Base-by-base conservation (phyloP, 1,139 yeast genomes). In the Dujonia santamariae region DNA sequence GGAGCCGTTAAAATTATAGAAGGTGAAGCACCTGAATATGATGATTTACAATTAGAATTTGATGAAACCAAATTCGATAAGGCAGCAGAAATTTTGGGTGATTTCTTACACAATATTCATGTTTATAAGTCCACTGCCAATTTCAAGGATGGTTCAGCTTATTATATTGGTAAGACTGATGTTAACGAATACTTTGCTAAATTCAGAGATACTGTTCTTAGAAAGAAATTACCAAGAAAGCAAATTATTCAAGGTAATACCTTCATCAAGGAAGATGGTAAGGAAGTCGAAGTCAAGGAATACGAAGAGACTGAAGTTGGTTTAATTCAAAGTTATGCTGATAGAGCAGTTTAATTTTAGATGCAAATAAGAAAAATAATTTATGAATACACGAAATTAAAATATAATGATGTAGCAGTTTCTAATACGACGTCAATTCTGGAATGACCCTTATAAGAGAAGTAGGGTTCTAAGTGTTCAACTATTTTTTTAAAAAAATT, bases 161-260 rank as follows among this genome's bases (percentile, higher is more conserved):
- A 79, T 54, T 87, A 81, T 56, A 60, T 61, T 34, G 78, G 77
- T 20, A 79, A 80, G 61, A 81, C 95, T 11, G 64, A 72, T 2
- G 95, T 86, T 24, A 72, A 78, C 4, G 69, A 67, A 9, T 85
- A 82, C 18, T 63, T 81, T 42, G 76, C 83, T 26, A 63, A 69
- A 46, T 82, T 72, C 53, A 74, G 96, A 60, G 81, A 79, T 38
- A 65, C 72, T 30, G 88, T 87, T 14, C 62, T 86, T 42, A 64
- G 65, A 36, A 82, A 85, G 55, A 85, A 86, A 60, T 66, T 80
- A 44, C 95, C 96, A 42, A 75, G 96, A 54, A 82, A 80, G 56
- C 94, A 85, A 55, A 74, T 83, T 49, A 78, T 87, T 39, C 96
- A 87, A 61, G 86, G 87, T 23, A 87, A 87, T 58, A 82, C 94